Evolutionary conservation across 2,329 filamentous ascomycete species (phyloP), one percentile per base, ranked within the genome.

Genomic region (Monosporascus sp.): DNA sequence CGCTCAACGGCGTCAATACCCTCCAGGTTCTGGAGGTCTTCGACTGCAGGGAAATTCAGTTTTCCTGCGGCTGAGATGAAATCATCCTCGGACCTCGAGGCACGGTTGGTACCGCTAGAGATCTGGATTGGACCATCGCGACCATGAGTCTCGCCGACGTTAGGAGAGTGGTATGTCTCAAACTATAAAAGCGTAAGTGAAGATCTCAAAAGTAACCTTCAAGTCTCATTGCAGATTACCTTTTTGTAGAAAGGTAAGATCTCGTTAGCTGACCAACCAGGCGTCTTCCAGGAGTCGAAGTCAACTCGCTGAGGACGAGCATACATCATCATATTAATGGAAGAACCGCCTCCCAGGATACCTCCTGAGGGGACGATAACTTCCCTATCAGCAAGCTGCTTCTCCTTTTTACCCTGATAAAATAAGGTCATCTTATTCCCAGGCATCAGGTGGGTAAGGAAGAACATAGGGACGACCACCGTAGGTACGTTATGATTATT

Each of bases 161-260:
- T 72, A 24, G 68, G 63, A 44, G n/a, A 20, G 41, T 44, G n/a
- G 14, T 44, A 44, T 9, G 41, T 44, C 16, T 44, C 41, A 44
- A 44, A 24, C 41, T 44, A 24, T 14, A 44, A 22, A 24, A 9
- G n/a, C 11, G 11, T 24, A 14, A 44, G 20, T 20, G 11, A 44
- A 24, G n/a, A 7, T 31, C 9, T 31, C 27, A 11, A 31, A 8
- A 31, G 9, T 31, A 31, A 31, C 9, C 9, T 31, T 11, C 27
- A 31, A 31, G 11, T 31, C 27, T 31, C 7, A 44, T 14, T 16
- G 17, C 4, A 20, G 20, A 14, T 16, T 11, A 44, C 41, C 65
- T 79, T 81, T 48, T 74, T 79, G 57, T 78, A 64, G 51, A 77
- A 73, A 0, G 78, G 76, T 5, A 77, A 53, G 67, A 82, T 35